These are phyloP conservation scores for Penicillium sp. DNA, from an alignment of 2,329 filamentous ascomycete species.

Conservation along the genomic window DNA sequence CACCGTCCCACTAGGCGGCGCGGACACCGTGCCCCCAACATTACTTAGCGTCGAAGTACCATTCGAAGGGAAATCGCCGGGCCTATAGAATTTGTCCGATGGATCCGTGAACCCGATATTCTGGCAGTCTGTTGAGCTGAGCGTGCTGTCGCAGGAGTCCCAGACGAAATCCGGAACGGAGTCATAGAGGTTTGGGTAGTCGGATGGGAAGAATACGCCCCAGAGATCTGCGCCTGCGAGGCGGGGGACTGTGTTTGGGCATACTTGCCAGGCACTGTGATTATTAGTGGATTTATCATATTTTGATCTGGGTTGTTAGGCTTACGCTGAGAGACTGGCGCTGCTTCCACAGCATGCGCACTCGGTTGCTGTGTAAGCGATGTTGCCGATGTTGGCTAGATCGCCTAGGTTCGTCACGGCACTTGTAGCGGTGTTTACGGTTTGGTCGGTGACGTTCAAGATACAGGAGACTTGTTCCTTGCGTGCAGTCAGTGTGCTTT, in stretches of 20 bases:
- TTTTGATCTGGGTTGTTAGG: not conserved
- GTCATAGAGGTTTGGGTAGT: conserved; percentile 18
- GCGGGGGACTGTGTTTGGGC: conserved; percentile 30
- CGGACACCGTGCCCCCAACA: conserved; percentile 30
- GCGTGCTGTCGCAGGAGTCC: conserved; percentile 17
- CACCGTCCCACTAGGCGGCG: conserved; percentile 36
- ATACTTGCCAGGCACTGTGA: conserved; percentile 31
- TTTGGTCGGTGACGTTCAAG: conserved; percentile 17
- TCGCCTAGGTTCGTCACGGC: conserved; percentile 1
- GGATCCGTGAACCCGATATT: conserved; percentile 19
- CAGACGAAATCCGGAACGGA: conserved; percentile 21
- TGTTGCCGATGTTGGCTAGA: conserved; percentile 19
- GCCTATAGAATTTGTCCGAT: conserved; percentile 23
- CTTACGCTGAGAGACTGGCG: conserved; percentile 37
- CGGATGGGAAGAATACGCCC: conserved; percentile 20
- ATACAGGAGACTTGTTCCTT: conserved; percentile 22
- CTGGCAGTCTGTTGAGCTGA: conserved; percentile 20
- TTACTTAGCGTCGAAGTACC: conserved; percentile 35
- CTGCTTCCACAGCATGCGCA: conserved; percentile 40
- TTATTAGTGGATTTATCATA: not conserved
- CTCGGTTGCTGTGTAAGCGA: conserved; percentile 25
- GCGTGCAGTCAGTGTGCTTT: conserved; percentile 19
- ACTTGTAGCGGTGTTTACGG: conserved; percentile 4
- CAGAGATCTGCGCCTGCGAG: conserved; percentile 22
- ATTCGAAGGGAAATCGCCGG: conserved; percentile 21